Evolutionary conservation across 2,329 filamentous ascomycete genomes (phyloP), one percentile per base, ranked within the genome.

Genomic region (Incumbomyces lentus): DNA sequence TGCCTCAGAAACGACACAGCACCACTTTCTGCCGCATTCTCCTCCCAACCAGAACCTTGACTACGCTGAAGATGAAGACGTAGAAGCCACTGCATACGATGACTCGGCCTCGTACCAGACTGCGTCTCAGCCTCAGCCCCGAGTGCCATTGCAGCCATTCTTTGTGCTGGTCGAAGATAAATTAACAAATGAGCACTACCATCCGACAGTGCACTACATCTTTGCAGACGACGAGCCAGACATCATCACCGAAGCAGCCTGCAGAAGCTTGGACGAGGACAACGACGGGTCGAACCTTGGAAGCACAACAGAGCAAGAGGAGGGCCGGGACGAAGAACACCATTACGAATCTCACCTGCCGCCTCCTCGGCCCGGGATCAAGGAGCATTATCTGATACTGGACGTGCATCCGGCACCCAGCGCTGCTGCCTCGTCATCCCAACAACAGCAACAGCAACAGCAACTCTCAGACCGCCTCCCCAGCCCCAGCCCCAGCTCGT

Each of bases 151-250:
- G 64, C 74, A 79, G 37, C 86, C 87, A 2, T 83, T 95, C 69
- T 95, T 95, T 70, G 84, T 86, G 1, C 72, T 95, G 35, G 73
- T 96, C 53, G 80, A 86, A 60, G 88, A 95, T 63, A 68, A 75
- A 10, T 75, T 78, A n/a, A 81, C 78, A 7, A 75, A 79, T 57
- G 78, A 85, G 38, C 84, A 86, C 51, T 75, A 86, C 58, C 89
- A 96, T 62, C 92, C 90, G 1, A 80, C 78, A 44, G 80, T 95
- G 1, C 87, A 90, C 68, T 96, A 96, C 68, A 76, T 96, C 59
- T 96, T 98, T 69, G 78, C 79, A 56, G 89, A 96, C 64, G 92
- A 96, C 65, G 88, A 95, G 60, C 77, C 81, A 1, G 84, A 89
- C 39, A 70, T 84, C 37, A 71, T 94, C 32, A 84, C 84, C 1